Base-by-base conservation (phyloP, 1,284 basidiomycete genomes). In the Violaceomyces palustris region DNA sequence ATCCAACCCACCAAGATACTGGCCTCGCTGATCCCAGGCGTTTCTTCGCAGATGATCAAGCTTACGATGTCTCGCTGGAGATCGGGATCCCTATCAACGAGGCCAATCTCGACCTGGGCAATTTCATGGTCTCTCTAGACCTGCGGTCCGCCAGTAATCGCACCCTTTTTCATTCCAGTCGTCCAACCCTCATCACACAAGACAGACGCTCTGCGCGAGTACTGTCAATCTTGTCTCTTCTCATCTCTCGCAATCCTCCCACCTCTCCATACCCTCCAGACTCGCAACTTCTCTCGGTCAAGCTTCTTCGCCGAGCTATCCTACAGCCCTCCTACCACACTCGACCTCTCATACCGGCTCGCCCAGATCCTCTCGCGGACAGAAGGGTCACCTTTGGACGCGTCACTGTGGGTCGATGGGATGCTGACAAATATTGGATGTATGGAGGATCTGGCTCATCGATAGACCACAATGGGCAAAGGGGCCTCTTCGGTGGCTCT, bases 51-150 rank as follows among this genome's bases (percentile, higher is more conserved):
- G 46, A 60, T 8, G 67, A 70, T 28, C 61, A 67, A 33, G 55
- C 55, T n/a, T 73, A 73, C 52, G 69, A 73, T 21, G 56, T 72
- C 22, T 61, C 62, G 7, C 46, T 73, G 24, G 70, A 72, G 28
- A 40, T 73, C 10, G 47, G 42, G n/a, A 60, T 73, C 3, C 67
- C 69, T 1, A 43, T 64, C 40, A 61, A 62, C 19, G 51, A 61
- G 29, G 59, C 68, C 17, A 69, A 68, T 37, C 36, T 69, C 5
- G 66, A 68, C 24, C 53, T 68, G 6, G 64, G 67, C 42, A 70
- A 72, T 39, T 67, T 70, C 30, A 72, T 70, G 67, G 59, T 66
- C 25, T 49, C 56, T 19, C 39, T 72, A 5, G 52, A 61, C 21
- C 59, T 72, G 19, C 45, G 46, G 34, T 45, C 46, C 32, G 45